Base-by-base conservation (phyloP, 2,329 filamentous ascomycete genomes). In the Ceratocystis lukuohia region DNA sequence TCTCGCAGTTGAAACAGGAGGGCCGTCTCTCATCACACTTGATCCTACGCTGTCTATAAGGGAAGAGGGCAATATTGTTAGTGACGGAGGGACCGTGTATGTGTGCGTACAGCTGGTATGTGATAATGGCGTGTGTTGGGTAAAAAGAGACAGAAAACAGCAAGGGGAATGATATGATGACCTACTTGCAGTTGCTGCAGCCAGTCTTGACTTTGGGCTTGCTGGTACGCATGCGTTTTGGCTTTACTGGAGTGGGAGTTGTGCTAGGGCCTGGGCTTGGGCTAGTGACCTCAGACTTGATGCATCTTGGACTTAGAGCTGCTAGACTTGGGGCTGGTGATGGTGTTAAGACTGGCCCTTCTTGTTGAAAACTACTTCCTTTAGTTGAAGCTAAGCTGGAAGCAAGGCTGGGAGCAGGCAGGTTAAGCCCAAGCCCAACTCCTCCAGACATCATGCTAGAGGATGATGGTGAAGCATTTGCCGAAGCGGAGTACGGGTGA, bases 181-280 rank as follows among this genome's bases (percentile, higher is more conserved):
- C 84, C 73, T 78, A 87, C 84, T 87, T 87, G 84, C 84, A 88
- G 73, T 83, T 85, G 71, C 78, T 79, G 74, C 85, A 87, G 50
- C 84, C 84, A 0, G 84, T 87, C 76, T 85, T 86, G 69, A 86
- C 84, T 72, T 87, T 86, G 15, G 82, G 81, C 69, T 78, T 81
- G 72, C 82, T 84, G 33, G 77, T 80, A 65, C 82, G 77, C 15
- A 76, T 76, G 64, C 80, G 77, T 71, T 78, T 82, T 45, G 72
- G 66, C 22, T 53, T 64, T 20, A 25, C 25, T 25, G 22, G 53
- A 17, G 4, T 3, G 20, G 53, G 20, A 30, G 53, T 10, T 30
- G 53, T 28, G 25, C 22, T 28, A 5, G 53, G 30, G 53, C 22
- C 53, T 28, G 53, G 30, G 12, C 22, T 57, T 15, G 53, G 20